Base-by-base conservation (phyloP, 2,329 filamentous ascomycete genomes). In the Phaeosphaeriaceae sp. region DNA sequence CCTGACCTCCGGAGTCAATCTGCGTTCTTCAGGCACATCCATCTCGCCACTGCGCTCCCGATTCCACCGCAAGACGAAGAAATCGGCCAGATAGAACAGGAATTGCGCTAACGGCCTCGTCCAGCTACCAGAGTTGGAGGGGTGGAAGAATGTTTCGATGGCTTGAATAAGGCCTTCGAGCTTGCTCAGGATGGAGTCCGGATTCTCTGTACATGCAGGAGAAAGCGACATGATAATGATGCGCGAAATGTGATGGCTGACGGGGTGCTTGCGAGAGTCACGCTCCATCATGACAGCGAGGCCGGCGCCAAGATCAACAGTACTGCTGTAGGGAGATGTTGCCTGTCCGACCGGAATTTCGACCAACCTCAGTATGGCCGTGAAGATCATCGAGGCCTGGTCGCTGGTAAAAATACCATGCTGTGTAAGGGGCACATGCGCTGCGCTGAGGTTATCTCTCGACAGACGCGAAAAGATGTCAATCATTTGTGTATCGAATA, bases 11-110 rank as follows among this genome's bases (percentile, higher is more conserved):
- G 88, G 86, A 61, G 89, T 95, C 66, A 99, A 89, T 67, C 84
- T 90, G 54, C 95, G 88, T 52, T 94, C 92, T 42, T 85, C 80
- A 0, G 94, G 94, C 1, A 94, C 87, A 47, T 97, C 91, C 80
- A 97, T 90, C 80, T 99, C 96, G 26, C 93, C 93, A 72, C 89
- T 97, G 74, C 91, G 90, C 79, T 99, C 95, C 53, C 94, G 89
- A 74, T 99, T 98, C 94, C 94, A 99, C 53, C 95, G 89, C 80
- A 97, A 95, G 46, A 99, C 92, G 77, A 99, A 99, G 70, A 97
- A 94, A 76, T 99, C 95, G 2, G 94, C 90, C 6, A 99, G 84
- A 77, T 97, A 97, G 75, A 94, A 94, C 5, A 95, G 92, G 54
- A 99, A 84, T 77, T 98, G 94, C 2, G 93, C 91, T 46, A 99